Base-by-base conservation (phyloP, 345 rosid genomes). In the Boechera stricta region DNA sequence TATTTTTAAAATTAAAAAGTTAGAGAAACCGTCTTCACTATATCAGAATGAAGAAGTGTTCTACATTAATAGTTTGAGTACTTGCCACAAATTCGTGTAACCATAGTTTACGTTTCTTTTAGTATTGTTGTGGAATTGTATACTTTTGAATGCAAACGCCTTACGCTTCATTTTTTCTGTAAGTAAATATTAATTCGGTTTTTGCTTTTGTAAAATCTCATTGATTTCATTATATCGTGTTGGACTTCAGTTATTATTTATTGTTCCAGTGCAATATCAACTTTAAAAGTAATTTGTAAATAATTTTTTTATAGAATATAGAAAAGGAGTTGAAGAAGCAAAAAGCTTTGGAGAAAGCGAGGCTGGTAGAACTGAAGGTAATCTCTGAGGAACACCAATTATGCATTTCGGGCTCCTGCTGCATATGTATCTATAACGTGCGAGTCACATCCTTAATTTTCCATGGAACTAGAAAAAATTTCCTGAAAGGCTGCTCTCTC, bases 271-370 rank as follows among this genome's bases (percentile, higher is more conserved):
- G 8, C 12, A 10, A 12, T 44, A 28, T 63, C 56, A 39, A 72
- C 54, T 15, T 57, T 51, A 26, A 24, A 24, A 57, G 2, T 59
- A 66, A 59, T 41, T 6, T 57, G 29, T 44, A 0, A 26, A 15
- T 4, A 7, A 41, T 2, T n/a, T 49, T 15, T 44, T 51, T 13
- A 48, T 80, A 93, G 98, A 90, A 89, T 5, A 87, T 55, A 74
- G 97, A 94, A 76, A 94, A 94, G 76, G 96, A 91, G 52, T 36
- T 89, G 79, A 91, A 89, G 90, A 91, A 90, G 64, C 93, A 59
- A 4, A 94, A 91, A 84, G 97, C 94, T 13, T 72, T 77, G 42
- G 96, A 91, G 80, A 94, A 94, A 81, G 91, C 91, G 8, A 85
- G 75, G 79, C 72, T 67, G 10, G 92, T 92, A 33, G 87, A 88